Evolutionary conservation across 306 rosid genomes (phyloP), one percentile per base, ranked within the genome.

Genomic region (Malus sieversii): DNA sequence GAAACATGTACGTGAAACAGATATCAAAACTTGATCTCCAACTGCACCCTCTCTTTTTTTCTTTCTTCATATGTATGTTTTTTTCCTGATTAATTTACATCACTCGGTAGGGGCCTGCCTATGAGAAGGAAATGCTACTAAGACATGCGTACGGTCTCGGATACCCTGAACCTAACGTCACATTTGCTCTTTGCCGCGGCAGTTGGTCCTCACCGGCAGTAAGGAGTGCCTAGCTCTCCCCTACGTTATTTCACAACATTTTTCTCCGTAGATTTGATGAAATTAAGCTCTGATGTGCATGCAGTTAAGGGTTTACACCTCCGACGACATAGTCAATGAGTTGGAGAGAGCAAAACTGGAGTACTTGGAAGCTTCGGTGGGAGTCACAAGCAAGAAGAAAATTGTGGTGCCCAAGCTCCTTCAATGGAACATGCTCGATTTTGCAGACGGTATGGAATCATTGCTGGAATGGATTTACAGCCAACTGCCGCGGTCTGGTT

Each of bases 171-270:
- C 95, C 97, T 25, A 92, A 92, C 52, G 93, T 92, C 40, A 86
- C 96, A 3, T 95, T 92, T 76, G 98, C 92, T 44, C 92, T 95
- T 6, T 90, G 97, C 73, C 70, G 98, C 60, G 97, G 98, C 78
- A 90, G 90, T 60, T 85, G 98, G 97, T 90, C 96, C 53, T 90
- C 97, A 25, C 98, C 98, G 23, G 98, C 98, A 10, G 98, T 92
- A 84, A n/a, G 61, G 0, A 84, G 92, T 83, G 58, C 51, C 33
- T 22, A 23, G 1, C 6, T 32, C 57, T 55, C 9, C 40, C 61
- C 55, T 9, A 60, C 23, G 30, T 60, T 25, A 55, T 40, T 48
- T 73, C 10, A 42, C 11, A 12, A 10, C 53, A 19, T 48, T n/a
- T 27, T 70, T 35, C 75, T 33, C 66, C 32, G 9, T 27, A 14